These are phyloP conservation scores for Nicotiana otophora DNA, from an alignment of 257 asterid species.

Conservation along the genomic window DNA sequence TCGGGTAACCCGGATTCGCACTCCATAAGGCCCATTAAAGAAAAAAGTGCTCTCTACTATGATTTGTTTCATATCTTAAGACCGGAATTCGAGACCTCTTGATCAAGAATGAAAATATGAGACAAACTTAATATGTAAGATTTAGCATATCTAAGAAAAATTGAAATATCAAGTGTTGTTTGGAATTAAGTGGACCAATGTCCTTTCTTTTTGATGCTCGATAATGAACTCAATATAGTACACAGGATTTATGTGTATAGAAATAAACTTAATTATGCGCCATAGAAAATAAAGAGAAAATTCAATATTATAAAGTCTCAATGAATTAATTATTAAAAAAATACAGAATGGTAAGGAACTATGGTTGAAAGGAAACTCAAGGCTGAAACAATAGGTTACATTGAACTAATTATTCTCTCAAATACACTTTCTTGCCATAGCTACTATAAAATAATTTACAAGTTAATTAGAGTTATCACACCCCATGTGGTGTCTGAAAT, in stretches of 20 bases:
- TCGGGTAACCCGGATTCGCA: too few species aligned
- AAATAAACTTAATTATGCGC: neutral
- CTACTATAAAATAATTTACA: neutral
- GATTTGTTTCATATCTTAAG: too few species aligned
- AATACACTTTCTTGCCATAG: too few species aligned
- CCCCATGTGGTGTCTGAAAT: neutral
- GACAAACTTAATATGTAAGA: neutral
- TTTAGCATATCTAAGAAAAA: neutral
- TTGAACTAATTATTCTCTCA: neutral
- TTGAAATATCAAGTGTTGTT: neutral
- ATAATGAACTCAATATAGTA: too few species aligned
- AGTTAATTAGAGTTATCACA: neutral
- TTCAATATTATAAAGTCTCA: neutral
- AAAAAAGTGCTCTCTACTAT: too few species aligned
- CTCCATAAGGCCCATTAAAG: too few species aligned
- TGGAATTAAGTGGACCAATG: too few species aligned
- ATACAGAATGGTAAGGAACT: neutral
- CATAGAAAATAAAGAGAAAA: neutral
- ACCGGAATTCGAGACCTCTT: too few species aligned
- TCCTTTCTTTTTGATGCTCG: too few species aligned
- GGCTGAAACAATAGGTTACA: neutral
- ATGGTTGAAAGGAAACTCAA: neutral
- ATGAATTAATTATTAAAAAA: neutral
- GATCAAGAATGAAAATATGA: neutral
- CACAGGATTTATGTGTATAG: neutral